phyloP scores from a whole-genome alignment of 768 basidiomycete genomes.

The Xerocomus potaroensis region DNA sequence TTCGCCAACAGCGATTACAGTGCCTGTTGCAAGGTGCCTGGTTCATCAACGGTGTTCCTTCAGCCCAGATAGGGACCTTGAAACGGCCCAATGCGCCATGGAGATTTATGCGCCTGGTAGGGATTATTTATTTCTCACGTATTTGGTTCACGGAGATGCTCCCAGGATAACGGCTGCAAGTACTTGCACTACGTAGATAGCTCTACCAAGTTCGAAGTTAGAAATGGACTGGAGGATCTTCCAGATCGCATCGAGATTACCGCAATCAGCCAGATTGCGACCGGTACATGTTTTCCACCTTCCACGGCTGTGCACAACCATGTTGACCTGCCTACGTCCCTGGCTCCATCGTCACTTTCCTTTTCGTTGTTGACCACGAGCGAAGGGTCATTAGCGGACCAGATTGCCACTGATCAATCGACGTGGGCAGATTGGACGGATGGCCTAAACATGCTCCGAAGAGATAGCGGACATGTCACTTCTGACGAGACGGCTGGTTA shows the following conservation, averaged over 20 bases:
- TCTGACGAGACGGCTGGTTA: constrained; percentile 85
- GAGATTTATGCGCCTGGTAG: constrained; percentile 84
- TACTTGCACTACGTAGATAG: constrained; percentile 86
- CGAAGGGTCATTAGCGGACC: constrained; percentile 71
- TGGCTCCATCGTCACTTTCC: constrained; percentile 61
- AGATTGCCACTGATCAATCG: constrained; percentile 71
- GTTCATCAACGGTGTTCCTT: constrained; percentile 79
- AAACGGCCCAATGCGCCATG: constrained; percentile 65
- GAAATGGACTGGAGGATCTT: constrained; percentile 80
- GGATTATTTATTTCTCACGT: constrained; percentile 11
- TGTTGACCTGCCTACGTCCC: constrained; percentile 53
- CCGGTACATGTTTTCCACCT: constrained; percentile 67
- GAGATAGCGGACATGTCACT: constrained; percentile 77
- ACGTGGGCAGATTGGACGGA: constrained; percentile 95
- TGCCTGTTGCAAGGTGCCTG: constrained; percentile 88
- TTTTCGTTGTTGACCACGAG: constrained; percentile 71
- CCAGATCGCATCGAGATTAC: constrained; percentile 83
- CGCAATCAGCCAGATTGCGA: constrained; percentile 73
- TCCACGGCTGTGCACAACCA: constrained; percentile 60
- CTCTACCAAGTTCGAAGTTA: constrained; percentile 71
- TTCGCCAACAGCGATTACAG: constrained; percentile 82
- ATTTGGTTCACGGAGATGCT: neutral
- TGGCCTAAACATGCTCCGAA: constrained; percentile 81
- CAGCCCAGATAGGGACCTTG: constrained; percentile 36
- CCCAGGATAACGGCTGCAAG: constrained; percentile 73